Evolutionary conservation across 306 rosid genomes (phyloP).

Genomic region (Castanea mollissima): DNA sequence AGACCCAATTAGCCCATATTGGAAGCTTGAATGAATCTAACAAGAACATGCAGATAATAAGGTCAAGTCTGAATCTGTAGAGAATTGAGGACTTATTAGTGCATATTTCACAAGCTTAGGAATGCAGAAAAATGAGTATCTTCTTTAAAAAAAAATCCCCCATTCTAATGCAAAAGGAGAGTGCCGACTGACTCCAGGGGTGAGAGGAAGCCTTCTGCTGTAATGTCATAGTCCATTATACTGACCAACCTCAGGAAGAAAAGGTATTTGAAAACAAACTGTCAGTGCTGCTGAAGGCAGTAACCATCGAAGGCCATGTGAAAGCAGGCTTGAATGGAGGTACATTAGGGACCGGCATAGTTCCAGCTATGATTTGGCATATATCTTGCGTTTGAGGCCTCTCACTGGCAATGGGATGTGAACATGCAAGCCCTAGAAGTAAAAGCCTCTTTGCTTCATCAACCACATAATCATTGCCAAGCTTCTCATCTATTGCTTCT

Average conservation of each 20-base stretch:
- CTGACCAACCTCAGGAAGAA: neutral
- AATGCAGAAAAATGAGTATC: slow-evolving; percentile 2
- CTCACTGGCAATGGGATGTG: slow-evolving; percentile 38
- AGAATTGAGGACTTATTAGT: neutral
- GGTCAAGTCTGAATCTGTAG: neutral
- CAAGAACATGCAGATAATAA: neutral
- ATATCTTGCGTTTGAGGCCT: slow-evolving; percentile 44
- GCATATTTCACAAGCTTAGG: neutral
- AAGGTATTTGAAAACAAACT: slow-evolving; percentile 10
- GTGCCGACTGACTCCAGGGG: too few species aligned
- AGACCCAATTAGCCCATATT: neutral
- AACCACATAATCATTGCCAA: slow-evolving; percentile 14
- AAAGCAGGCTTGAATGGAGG: slow-evolving; percentile 50
- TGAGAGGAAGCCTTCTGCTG: neutral
- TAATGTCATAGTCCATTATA: neutral
- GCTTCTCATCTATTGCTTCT: slow-evolving; percentile 40
- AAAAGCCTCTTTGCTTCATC: slow-evolving; percentile 45
- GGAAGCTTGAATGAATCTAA: neutral
- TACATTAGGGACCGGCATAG: slow-evolving; percentile 30
- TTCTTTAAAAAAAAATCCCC: neutral
- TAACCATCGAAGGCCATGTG: slow-evolving; percentile 41
- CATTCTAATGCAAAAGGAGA: too few species aligned
- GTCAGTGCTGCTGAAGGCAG: slow-evolving; percentile 23
- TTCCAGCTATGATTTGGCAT: slow-evolving; percentile 42
- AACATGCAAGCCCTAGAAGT: slow-evolving; percentile 52